phyloP scores from a whole-genome alignment of 306 rosid species.

The Ochetophila trinervis region DNA sequence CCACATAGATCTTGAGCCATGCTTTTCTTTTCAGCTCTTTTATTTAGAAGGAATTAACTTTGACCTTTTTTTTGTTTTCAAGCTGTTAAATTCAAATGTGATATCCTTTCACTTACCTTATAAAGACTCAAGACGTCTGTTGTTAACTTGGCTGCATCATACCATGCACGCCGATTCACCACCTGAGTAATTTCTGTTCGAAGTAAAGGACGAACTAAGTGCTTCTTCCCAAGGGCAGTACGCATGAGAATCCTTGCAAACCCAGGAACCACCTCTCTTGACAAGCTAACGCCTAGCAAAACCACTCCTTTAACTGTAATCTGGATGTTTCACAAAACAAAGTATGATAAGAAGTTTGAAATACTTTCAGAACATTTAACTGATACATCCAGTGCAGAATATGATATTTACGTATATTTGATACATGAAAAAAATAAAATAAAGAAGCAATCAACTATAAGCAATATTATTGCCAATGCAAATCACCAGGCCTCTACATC shows the following conservation, averaged over 20 bases:
- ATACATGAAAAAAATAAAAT: background rate
- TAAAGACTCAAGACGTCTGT: constrained; percentile 66
- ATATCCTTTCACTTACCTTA: constrained; percentile 44
- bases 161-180: constrained; percentile 90
- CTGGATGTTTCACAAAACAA: constrained; percentile 36
- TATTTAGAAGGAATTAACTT: background rate
- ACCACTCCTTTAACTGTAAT: constrained; percentile 70
- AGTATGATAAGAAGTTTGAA: background rate
- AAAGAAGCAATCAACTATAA: no score
- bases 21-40: background rate
- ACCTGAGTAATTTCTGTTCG: constrained; percentile 88
- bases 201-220: constrained; percentile 80
- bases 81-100: background rate
- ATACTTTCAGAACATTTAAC: background rate
- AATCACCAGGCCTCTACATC: background rate
- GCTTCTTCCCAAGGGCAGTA: constrained; percentile 91
- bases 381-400: no score
- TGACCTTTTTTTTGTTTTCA: background rate
- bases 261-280: constrained; percentile 90
- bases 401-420: no score
- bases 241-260: constrained; percentile 89
- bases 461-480: no score
- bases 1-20: background rate
- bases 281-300: constrained; percentile 69
- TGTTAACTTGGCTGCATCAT: constrained; percentile 71